Base-by-base conservation (phyloP, 805 yeast species). In the Metschnikowia picachoensis region DNA sequence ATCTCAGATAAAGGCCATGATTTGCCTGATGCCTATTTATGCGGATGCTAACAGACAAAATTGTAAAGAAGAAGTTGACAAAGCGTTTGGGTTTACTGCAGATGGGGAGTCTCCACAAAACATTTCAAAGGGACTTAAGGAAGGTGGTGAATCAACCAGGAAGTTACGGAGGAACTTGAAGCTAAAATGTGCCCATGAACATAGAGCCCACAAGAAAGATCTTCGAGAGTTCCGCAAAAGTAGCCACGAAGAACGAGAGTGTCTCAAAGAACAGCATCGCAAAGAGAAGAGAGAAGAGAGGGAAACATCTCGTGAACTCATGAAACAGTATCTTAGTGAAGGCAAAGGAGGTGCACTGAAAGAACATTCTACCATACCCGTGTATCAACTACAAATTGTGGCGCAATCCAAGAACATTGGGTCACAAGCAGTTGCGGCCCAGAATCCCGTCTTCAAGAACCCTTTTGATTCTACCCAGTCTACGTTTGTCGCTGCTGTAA, bases 11-110 rank as follows among this genome's bases (percentile, higher is more conserved):
- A 57, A 57, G 46, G 60, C 56, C 27, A 53, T 68, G 57, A 60
- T 72, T 10, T 48, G 51, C 12, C 64, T 67, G 41, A 69, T 68
- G 50, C 77, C 76, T 5, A 70, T 72, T 15, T 72, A 72, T 48
- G 59, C 64, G 15, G 65, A 68, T 29, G 76, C 73, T 17, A 66
- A 66, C 51, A 57, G 61, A 43, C 52, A 57, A 39, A 34, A 20
- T 20, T 6, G 20, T 20, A 20, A 20, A 20, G 20, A 20, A 20
- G 20, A 20, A 20, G 20, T 20, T 20, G 20, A 4, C 20, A 20
- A 20, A 20, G 20, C 6, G 20, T 6, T 4, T 20, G 20, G 6
- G 20, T 20, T 20, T 20, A 20, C 20, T 20, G 20, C 20, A 20
- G 20, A 20, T 20, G 20, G 20, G 20, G 20, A 20, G 20, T 20